Base-by-base conservation (phyloP, 2,329 filamentous ascomycete species). In the Arthrinium puccinioides region DNA sequence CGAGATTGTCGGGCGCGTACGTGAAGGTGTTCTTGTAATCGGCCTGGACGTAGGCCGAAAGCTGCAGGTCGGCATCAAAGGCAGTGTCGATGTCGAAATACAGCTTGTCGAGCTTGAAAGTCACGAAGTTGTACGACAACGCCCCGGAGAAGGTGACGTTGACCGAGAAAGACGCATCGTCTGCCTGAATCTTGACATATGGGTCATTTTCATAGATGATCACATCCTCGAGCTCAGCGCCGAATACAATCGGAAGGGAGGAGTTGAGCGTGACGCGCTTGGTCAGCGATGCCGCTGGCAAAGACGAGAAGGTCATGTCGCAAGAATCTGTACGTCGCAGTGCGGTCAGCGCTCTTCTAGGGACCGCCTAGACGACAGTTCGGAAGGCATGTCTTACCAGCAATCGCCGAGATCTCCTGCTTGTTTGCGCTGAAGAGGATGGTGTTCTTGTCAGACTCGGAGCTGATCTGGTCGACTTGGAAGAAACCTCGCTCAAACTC, bases 1-100 rank as follows among this genome's bases (percentile, higher is more conserved):
- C 51, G 10, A 68, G 57, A 27, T 45, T 43, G n/a, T 51, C 52
- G 1, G 61, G 59, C 15, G 57, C 42, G 47, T 63, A 66, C 18
- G 47, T 50, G 39, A 63, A 51, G 10, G 50, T 53, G 9, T 57
- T 53, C 36, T 43, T 50, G 44, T 60, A 62, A 2, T 25, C 33
- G 1, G 56, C 56, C 4, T 46, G 51, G 7, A 65, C 52, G 13
- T 56, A 51, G 25, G 60, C 53, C 21, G 54, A 55, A 18, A 70
- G 36, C 14, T 46, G 57, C 3, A 69, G 43, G 23, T 59, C 52
- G 3, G 61, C 57, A 13, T 51, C 53, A 36, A 67, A 53, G 16
- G 48, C 45, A 16, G 63, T 54, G 36, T 66, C 62, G 42, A 69
- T 54, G 42, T 69, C 63, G 30, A 69, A 62, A 47, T 60, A 62